These are phyloP conservation scores for Penicillium sp. DNA, from an alignment of 2,329 filamentous ascomycete species.

Conservation along the genomic window DNA sequence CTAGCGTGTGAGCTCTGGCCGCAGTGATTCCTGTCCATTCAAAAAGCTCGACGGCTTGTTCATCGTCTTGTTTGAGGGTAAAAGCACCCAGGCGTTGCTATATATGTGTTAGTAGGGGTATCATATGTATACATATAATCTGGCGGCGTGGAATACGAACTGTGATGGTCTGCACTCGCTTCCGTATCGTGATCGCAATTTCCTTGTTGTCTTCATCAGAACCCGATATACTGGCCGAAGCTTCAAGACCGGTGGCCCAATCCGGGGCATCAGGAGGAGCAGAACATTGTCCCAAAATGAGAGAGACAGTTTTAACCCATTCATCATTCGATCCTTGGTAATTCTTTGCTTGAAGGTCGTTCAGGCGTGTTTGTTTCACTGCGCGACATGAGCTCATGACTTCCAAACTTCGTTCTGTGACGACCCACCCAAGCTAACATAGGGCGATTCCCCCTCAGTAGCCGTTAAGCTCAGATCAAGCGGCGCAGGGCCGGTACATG, in stretches of 20 bases:
- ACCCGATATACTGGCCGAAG: constrained; percentile 28
- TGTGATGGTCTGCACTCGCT: constrained; percentile 50
- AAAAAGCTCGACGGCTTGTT: constrained; percentile 55
- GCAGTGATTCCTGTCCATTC: constrained; percentile 56
- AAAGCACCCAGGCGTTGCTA: constrained; percentile 57
- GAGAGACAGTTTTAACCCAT: constrained; percentile 39
- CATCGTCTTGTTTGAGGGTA: constrained; percentile 51
- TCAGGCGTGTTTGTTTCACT: constrained; percentile 41
- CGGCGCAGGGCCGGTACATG: constrained; percentile 32
- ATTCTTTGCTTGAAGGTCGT: constrained; percentile 41
- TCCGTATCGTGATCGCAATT: constrained; percentile 43
- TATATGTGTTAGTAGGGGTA: constrained; percentile 16
- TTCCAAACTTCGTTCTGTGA: background rate
- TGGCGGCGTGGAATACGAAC: constrained; percentile 29
- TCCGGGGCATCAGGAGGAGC: constrained; percentile 15
- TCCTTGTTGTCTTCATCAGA: constrained; percentile 32
- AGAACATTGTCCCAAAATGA: constrained; percentile 34
- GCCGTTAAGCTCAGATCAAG: constrained; percentile 57
- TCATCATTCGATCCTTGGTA: constrained; percentile 46
- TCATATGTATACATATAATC: background rate
- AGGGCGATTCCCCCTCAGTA: constrained; percentile 58
- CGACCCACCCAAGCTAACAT: constrained; percentile 46
- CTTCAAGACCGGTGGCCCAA: constrained; percentile 31
- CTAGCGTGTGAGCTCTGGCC: constrained; percentile 43
- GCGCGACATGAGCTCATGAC: constrained; percentile 13